Base-by-base conservation (phyloP, 1,139 yeast genomes). In the Oligophagozyma castellii region DNA sequence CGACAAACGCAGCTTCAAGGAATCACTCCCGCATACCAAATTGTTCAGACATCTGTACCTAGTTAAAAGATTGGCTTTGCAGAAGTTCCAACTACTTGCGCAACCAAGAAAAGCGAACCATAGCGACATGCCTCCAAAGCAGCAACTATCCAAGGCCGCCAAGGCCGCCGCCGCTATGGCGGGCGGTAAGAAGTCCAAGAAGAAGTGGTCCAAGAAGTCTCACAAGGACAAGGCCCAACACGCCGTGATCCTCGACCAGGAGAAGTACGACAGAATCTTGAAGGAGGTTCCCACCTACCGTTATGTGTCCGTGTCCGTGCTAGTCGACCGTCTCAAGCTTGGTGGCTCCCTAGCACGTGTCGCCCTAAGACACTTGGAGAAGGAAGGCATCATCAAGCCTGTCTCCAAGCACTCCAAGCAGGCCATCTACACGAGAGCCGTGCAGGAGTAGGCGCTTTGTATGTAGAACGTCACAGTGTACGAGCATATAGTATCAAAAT, bases 151-250 rank as follows among this genome's bases (percentile, higher is more conserved):
- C 61, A 89, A 89, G 76, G 95, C 96, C 67, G 95, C 94, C 63
- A 86, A 86, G 77, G 95, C 96, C 65, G 95, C 96, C 61, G 96
- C 98, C 73, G 96, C 96, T 66, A 73, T 84, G 76, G 95, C 96
- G 65, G 96, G 96, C 80, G 95, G 96, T 77, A 89, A 89, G 83
- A 84, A 89, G 67, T 84, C 95, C 70, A 89, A 92, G 84, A 89
- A 89, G 93, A 89, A 89, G 95, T 89, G 98, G 98, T 80, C 93
- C 78, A 86, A 89, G 77, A 95, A 95, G 70, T 84, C 93, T 80
- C 95, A 84, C 67, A 92, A 92, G 92, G 99, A 89, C 71, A 89
- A 81, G 93, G 98, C 98, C 57, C 93, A 81, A 67, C 98, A 89
- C 76, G 76, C 84, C 62, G 89, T 89, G 60, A 72, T 81, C 65